Conservation (phyloP, 164 flowering plant genomes). For the Vitis rotundifolia region DNA sequence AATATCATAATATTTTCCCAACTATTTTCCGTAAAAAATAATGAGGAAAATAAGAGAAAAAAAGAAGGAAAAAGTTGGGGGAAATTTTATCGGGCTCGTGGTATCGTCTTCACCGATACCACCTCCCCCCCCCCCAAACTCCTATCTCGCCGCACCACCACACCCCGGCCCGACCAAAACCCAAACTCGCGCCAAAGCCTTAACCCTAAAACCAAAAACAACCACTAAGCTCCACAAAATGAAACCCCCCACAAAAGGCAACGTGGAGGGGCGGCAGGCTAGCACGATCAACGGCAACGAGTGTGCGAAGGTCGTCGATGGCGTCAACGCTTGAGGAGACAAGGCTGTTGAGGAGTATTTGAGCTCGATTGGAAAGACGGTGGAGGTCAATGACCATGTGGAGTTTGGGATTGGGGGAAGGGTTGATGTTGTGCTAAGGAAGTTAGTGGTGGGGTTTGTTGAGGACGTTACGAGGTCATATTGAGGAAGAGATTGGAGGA, state of each 20-base stretch:
- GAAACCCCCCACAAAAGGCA: conserved; percentile 42
- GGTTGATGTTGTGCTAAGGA: not conserved
- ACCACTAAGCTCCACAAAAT: conserved; percentile 37
- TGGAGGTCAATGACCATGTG: conserved; percentile 24
- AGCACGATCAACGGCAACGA: conserved; percentile 40
- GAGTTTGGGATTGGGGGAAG: conserved; percentile 2
- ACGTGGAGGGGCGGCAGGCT: conserved; percentile 55
- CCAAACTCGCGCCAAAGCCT: conserved; percentile 20
- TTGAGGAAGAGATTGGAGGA: too few species aligned
- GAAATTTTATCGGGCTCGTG: too few species aligned
- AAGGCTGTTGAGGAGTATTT: conserved; percentile 23
- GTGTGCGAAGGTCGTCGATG: conserved; percentile 46
- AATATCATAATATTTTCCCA: too few species aligned
- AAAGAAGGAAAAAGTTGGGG: too few species aligned
- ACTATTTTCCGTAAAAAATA: too few species aligned
- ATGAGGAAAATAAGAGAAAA: too few species aligned
- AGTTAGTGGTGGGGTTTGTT: not conserved
- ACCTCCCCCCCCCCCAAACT: conserved; percentile 86
- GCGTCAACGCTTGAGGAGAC: conserved; percentile 50
- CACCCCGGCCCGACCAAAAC: conserved; percentile 7
- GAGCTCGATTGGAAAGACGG: conserved; percentile 7
- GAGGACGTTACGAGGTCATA: not conserved
- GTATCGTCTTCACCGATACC: conserved; percentile 4
- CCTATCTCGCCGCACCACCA: conserved; percentile 66
- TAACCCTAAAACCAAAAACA: conserved; percentile 30